A percentile compares a stretch with the other conserved stretches of the same genome.
These are phyloP conservation scores for Clavulina sp. DNA, from an alignment of 768 basidiomycete species.

Conservation along the genomic window DNA sequence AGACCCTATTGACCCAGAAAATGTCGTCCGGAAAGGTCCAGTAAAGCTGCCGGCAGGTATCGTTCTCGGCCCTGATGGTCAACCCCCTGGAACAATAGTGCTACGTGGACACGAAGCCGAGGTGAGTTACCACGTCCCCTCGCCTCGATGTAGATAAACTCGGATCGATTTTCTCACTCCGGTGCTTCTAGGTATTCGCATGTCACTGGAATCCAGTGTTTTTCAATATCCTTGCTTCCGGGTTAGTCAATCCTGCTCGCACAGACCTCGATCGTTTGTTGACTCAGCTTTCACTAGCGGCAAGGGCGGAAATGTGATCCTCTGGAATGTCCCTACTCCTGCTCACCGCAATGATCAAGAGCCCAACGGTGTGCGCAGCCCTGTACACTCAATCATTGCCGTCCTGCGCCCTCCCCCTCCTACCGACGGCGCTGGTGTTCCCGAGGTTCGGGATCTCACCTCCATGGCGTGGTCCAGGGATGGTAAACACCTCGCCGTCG, in stretches of 20 bases:
- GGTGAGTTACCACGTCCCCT: slow-evolving; percentile 20
- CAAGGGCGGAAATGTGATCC: neutral
- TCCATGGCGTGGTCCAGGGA: slow-evolving; percentile 61
- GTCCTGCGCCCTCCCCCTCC: neutral
- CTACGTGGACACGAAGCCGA: slow-evolving; percentile 41
- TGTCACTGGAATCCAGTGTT: slow-evolving; percentile 61
- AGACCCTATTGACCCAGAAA: neutral
- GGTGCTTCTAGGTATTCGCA: slow-evolving; percentile 44
- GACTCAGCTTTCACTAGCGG: neutral
- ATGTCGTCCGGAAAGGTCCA: neutral
- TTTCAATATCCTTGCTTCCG: slow-evolving; percentile 46
- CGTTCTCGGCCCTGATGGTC: slow-evolving; percentile 2
- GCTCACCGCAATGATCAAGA: neutral
- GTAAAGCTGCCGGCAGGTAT: neutral
- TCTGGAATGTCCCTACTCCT: slow-evolving; percentile 3
- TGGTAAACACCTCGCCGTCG: slow-evolving; percentile 57
- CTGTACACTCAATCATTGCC: neutral
- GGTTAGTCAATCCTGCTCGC: slow-evolving; percentile 30
- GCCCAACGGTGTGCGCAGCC: neutral
- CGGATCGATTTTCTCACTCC: neutral
- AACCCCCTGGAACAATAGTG: slow-evolving; percentile 11
- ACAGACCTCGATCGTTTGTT: too few relatives aligned
- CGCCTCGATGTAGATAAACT: neutral
- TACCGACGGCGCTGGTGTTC: slow-evolving; percentile 18
- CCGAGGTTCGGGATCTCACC: slow-evolving; percentile 43